Base-by-base conservation (phyloP, 75 land plant species). In the Larix kaempferi region DNA sequence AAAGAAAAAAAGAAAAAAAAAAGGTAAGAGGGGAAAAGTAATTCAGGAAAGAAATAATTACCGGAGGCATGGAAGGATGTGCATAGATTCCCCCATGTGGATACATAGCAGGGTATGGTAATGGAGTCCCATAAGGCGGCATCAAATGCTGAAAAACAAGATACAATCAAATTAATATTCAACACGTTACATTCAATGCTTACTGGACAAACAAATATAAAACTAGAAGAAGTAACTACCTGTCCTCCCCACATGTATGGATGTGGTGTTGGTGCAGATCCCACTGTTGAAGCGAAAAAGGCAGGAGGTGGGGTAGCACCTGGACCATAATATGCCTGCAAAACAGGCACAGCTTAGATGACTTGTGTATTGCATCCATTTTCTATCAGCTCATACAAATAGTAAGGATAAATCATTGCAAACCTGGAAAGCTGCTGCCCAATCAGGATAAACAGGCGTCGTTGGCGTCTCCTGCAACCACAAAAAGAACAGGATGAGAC, bases 61-160 rank as follows among this genome's bases (percentile, higher is more conserved):
- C 89, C 78, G 79, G 78, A 16, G 87, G 65, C 85, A 91, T 84
- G 35, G 77, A 81, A 75, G 95, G 95, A 79, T 93, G 95, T 10
- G 85, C 88, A 86, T 91, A 93, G 22, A 91, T 78, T 78, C 91
- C 93, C 13, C 95, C 95, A 65, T 85, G 91, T 65, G 95, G 91
- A 84, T 93, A 93, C 59, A 93, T 64, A 17, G 93, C 88, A 56
- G 91, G 88, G 76, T 93, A 93, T 49, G 96, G 93, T 57, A 90
- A 88, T 75, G 93, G 93, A 12, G 91, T 86, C 22, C 95, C 95
- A 80, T 89, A 91, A 29, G 95, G 95, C 41, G 95, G 86, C 79
- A 93, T 91, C 78, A 93, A 66, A 49, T 88, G 96, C 90, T 88
- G 84, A 55, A 74, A 71, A 23, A 66, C 23, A 62, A 76, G 27